Conservation (phyloP, 768 basidiomycete genomes). For the Rhodotorula toruloides region DNA sequence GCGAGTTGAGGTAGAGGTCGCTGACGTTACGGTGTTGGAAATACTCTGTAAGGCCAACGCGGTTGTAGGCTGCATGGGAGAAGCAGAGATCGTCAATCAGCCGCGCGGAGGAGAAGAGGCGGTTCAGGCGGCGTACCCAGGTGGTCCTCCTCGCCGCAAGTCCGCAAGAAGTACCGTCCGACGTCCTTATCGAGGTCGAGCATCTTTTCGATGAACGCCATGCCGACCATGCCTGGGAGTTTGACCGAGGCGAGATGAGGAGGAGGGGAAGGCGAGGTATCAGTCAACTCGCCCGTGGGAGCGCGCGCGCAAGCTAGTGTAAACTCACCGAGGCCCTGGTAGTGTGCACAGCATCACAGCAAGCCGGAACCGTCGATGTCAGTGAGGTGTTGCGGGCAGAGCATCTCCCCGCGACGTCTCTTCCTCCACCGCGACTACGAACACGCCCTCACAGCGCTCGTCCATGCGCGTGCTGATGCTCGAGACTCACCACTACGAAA, state of each 20-base stretch:
- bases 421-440: no score
- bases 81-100: no score
- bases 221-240: slow-evolving; percentile 54
- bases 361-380: slow-evolving; percentile 55
- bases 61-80: slow-evolving; percentile 44
- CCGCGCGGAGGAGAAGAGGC: no score
- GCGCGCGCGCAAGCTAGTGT: no score
- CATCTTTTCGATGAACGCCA: slow-evolving; percentile 68
- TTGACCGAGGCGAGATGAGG: background rate
- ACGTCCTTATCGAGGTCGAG: slow-evolving; percentile 54
- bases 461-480: no score
- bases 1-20: slow-evolving; percentile 59
- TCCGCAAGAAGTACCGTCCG: slow-evolving; percentile 55
- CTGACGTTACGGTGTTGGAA: slow-evolving; percentile 60
- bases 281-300: no score
- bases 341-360: no score
- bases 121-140: background rate
- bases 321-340: no score
- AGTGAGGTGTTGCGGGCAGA: no score
- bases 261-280: no score
- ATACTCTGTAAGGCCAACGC: slow-evolving; percentile 52
- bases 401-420: no score
- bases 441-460: no score
- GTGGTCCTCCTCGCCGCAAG: slow-evolving; percentile 56
- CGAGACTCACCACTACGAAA: slow-evolving; percentile 46